Evolutionary conservation across 805 yeast species (phyloP).

Genomic region (Zygotorulaspora sp.): DNA sequence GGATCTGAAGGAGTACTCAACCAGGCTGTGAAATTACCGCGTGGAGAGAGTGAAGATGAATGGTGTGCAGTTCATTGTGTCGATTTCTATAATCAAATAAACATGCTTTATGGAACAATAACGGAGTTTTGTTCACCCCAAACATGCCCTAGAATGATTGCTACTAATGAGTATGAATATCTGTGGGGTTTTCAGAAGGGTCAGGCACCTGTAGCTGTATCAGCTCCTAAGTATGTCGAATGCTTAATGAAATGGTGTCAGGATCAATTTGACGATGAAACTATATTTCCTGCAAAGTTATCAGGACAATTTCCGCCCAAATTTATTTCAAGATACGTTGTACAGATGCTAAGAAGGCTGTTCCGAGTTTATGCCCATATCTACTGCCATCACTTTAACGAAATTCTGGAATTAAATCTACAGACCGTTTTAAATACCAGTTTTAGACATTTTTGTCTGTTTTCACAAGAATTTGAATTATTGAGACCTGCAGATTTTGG

Average conservation of each 20-base stretch:
- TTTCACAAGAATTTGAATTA: constrained; percentile 77
- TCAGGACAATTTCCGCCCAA: constrained; percentile 91
- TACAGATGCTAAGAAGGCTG: constrained; percentile 83
- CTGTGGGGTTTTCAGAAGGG: constrained; percentile 85
- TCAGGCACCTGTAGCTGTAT: constrained; percentile 72
- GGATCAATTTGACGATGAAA: constrained; percentile 83
- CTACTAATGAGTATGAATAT: constrained; percentile 94
- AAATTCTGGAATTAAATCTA: constrained; percentile 83
- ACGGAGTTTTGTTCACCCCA: constrained; percentile 94
- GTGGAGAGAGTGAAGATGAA: constrained; percentile 85
- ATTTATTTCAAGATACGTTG: constrained; percentile 64
- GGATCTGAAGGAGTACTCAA: constrained; percentile 89
- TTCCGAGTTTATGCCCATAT: constrained; percentile 96
- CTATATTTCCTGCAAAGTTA: constrained; percentile 80
- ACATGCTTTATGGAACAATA: constrained; percentile 92
- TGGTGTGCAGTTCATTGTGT: constrained; percentile 99
- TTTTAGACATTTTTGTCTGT: constrained; percentile 86
- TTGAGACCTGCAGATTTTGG: constrained; percentile 81
- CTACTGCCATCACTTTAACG: constrained; percentile 96
- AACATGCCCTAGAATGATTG: constrained; percentile 97
- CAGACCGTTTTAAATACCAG: constrained; percentile 92
- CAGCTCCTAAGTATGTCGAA: constrained; percentile 95
- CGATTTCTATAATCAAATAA: constrained; percentile 91
- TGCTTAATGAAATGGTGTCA: constrained; percentile 94
- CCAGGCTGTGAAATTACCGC: constrained; percentile 90